Conservation (phyloP, 2,329 filamentous ascomycete genomes). For the Cladorrhinum sp. region DNA sequence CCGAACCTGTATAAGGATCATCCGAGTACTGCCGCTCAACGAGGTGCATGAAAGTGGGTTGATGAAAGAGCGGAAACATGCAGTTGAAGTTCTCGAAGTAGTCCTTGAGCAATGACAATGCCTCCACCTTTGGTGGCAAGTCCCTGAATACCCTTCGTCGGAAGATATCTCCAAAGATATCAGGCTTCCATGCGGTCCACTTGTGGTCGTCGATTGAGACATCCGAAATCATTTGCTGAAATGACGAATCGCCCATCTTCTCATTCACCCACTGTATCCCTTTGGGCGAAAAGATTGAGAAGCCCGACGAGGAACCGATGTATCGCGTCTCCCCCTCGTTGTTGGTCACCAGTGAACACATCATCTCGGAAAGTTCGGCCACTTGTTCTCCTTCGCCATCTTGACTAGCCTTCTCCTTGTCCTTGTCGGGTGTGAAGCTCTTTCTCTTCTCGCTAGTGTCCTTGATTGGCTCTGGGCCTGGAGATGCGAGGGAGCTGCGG, state of each 20-base stretch:
- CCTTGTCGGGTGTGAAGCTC: slow-evolving; percentile 40
- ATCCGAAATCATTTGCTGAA: slow-evolving; percentile 89
- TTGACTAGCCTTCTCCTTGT: slow-evolving; percentile 28
- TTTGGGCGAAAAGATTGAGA: slow-evolving; percentile 97
- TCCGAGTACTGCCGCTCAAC: slow-evolving; percentile 90
- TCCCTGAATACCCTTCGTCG: slow-evolving; percentile 77
- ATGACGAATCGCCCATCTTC: slow-evolving; percentile 93
- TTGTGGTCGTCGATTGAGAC: slow-evolving; percentile 92
- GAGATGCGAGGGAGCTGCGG: slow-evolving; percentile 54
- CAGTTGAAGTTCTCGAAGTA: slow-evolving; percentile 99
- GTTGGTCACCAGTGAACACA: slow-evolving; percentile 97
- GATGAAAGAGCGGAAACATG: slow-evolving; percentile 96
- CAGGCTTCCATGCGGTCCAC: slow-evolving; percentile 97
- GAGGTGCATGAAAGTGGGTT: slow-evolving; percentile 96
- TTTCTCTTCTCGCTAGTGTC: slow-evolving; percentile 37
- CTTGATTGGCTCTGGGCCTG: slow-evolving; percentile 47
- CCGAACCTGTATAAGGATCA: slow-evolving; percentile 90
- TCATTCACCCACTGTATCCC: slow-evolving; percentile 98
- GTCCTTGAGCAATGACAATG: slow-evolving; percentile 82
- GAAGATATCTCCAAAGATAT: slow-evolving; percentile 92
- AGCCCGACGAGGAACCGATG: slow-evolving; percentile 94
- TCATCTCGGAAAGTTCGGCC: slow-evolving; percentile 91
- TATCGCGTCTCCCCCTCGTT: slow-evolving; percentile 93
- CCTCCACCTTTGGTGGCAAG: slow-evolving; percentile 81
- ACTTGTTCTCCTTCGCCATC: slow-evolving; percentile 61